A percentile compares a stretch with the other conserved stretches of the same genome.
Conservation (phyloP, 2,329 filamentous ascomycete genomes). For the Sarocladium kiliense region DNA sequence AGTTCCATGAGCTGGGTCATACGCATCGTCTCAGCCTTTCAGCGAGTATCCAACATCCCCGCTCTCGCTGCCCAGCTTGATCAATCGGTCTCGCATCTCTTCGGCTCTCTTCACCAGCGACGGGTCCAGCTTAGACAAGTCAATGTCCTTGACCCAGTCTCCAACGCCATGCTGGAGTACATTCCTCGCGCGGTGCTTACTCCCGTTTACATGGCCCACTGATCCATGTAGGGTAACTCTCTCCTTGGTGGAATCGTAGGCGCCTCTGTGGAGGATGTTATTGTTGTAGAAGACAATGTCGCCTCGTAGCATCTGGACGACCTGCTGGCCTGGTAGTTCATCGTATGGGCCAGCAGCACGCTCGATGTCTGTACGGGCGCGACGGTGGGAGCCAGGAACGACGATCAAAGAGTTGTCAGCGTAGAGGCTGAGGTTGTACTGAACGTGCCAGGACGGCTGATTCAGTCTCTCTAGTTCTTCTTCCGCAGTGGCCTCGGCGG, state of each 20-base stretch:
- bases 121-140: slow-evolving; percentile 44
- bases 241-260: slow-evolving; percentile 54
- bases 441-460: slow-evolving; percentile 65
- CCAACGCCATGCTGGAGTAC: slow-evolving; percentile 72
- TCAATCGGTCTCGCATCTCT: slow-evolving; percentile 57
- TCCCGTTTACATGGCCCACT: slow-evolving; percentile 56
- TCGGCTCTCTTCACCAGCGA: slow-evolving; percentile 48
- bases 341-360: slow-evolving; percentile 59
- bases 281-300: slow-evolving; percentile 88
- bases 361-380: slow-evolving; percentile 66
- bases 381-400: slow-evolving; percentile 69
- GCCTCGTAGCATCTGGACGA: slow-evolving; percentile 63
- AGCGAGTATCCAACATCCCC: slow-evolving; percentile 61
- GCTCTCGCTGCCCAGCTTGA: slow-evolving; percentile 55
- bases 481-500: slow-evolving; percentile 56
- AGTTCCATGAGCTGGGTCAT: no score
- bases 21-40: slow-evolving; percentile 44
- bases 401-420: slow-evolving; percentile 70
- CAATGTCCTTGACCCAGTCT: slow-evolving; percentile 55
- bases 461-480: slow-evolving; percentile 61
- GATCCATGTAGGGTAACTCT: slow-evolving; percentile 69
- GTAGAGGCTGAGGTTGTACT: slow-evolving; percentile 83
- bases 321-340: slow-evolving; percentile 56
- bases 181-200: slow-evolving; percentile 57
- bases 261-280: slow-evolving; percentile 75